Evolutionary conservation across 1,139 yeast genomes (phyloP).

Genomic region (Yamadazyma conglobata): DNA sequence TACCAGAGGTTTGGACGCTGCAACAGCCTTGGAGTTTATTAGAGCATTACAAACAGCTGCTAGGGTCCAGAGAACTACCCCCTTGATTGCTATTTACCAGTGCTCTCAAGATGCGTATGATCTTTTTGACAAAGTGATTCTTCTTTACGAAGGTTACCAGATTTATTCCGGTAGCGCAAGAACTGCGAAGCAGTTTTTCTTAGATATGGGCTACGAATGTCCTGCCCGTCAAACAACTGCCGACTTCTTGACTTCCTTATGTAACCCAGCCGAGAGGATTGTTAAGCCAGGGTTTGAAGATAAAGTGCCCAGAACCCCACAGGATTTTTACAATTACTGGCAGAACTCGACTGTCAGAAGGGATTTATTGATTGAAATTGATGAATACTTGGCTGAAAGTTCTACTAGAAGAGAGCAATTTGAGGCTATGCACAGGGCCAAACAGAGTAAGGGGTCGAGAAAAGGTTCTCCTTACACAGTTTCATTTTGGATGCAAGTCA

Average conservation of each 20-base stretch:
- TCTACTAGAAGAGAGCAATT: slow-evolving; percentile 22
- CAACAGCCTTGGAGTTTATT: slow-evolving; percentile 66
- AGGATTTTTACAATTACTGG: slow-evolving; percentile 69
- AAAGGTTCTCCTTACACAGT: slow-evolving; percentile 32
- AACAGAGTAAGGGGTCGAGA: slow-evolving; percentile 24
- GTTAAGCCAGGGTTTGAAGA: slow-evolving; percentile 50
- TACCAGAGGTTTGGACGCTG: slow-evolving; percentile 76
- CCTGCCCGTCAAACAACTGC: slow-evolving; percentile 79
- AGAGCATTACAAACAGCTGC: slow-evolving; percentile 62
- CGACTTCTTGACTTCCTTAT: slow-evolving; percentile 62
- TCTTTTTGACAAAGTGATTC: slow-evolving; percentile 69
- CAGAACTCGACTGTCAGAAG: slow-evolving; percentile 48
- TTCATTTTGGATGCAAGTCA: slow-evolving; percentile 32
- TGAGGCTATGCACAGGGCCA: slow-evolving; percentile 36
- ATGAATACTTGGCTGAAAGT: slow-evolving; percentile 22
- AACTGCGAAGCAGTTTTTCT: slow-evolving; percentile 42
- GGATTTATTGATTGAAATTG: slow-evolving; percentile 28
- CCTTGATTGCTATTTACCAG: slow-evolving; percentile 61
- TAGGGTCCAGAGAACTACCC: slow-evolving; percentile 51
- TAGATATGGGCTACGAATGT: slow-evolving; percentile 52
- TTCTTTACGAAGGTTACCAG: slow-evolving; percentile 76
- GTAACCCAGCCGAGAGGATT: slow-evolving; percentile 51
- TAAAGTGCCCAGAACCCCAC: slow-evolving; percentile 64
- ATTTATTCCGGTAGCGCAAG: slow-evolving; percentile 65
- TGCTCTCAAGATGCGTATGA: slow-evolving; percentile 65